These are phyloP conservation scores for Fusarium luffae DNA, from an alignment of 2,329 filamentous ascomycete species.

Conservation along the genomic window DNA sequence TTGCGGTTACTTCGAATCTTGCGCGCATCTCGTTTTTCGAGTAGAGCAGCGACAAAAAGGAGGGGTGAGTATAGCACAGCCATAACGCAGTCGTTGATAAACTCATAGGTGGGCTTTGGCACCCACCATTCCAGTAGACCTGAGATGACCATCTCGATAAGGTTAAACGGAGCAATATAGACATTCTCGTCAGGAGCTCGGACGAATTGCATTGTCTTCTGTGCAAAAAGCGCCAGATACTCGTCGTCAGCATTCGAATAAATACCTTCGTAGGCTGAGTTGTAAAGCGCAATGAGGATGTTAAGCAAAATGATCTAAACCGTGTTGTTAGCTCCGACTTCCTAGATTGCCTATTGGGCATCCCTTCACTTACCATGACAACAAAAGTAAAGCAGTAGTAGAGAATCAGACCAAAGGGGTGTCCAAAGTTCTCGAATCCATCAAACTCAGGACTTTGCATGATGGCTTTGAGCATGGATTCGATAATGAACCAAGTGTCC, in stretches of 20 bases:
- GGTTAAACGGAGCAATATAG: slow-evolving; percentile 94
- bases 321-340: not conserved
- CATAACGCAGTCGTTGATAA: slow-evolving; percentile 91
- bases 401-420: slow-evolving; percentile 91
- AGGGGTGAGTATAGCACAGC: slow-evolving; percentile 84
- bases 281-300: slow-evolving; percentile 96
- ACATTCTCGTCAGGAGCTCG: slow-evolving; percentile 98
- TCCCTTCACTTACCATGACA: slow-evolving; percentile 76
- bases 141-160: slow-evolving; percentile 86
- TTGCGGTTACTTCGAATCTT: slow-evolving; percentile 78
- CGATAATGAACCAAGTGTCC: slow-evolving; percentile 78
- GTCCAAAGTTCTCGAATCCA: slow-evolving; percentile 89
- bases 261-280: slow-evolving; percentile 94
- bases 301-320: slow-evolving; percentile 80
- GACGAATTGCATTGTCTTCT: slow-evolving; percentile 97
- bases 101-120: slow-evolving; percentile 76
- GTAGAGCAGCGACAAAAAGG: slow-evolving; percentile 78
- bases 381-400: slow-evolving; percentile 99
- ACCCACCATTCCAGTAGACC: slow-evolving; percentile 96
- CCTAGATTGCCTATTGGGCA: not conserved
- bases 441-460: slow-evolving; percentile 92
- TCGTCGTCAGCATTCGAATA: slow-evolving; percentile 94
- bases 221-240: slow-evolving; percentile 90
- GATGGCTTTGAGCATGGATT: slow-evolving; percentile 88
- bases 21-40: slow-evolving; percentile 74